phyloP scores from a whole-genome alignment of 106 monocot genomes.

The Apostasia ramifera region DNA sequence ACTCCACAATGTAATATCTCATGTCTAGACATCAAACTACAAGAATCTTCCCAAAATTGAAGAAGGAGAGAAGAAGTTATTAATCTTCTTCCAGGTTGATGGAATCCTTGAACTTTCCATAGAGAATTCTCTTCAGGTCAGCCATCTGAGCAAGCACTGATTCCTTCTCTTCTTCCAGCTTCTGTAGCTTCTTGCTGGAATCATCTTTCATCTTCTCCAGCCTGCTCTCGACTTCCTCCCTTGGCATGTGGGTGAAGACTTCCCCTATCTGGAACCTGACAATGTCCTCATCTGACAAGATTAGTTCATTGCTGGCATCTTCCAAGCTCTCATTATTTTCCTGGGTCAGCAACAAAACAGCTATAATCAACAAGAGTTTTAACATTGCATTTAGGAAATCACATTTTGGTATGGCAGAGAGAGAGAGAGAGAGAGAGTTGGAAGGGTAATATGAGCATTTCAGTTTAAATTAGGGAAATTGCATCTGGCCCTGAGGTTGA shows the following conservation, averaged over 20 bases:
- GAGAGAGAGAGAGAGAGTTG: too few relatives aligned
- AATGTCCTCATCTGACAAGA: conserved; percentile 62
- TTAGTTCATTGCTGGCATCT: conserved; percentile 68
- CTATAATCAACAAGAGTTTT: too few relatives aligned
- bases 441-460: too few relatives aligned
- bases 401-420: too few relatives aligned
- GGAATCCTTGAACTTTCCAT: conserved; percentile 76
- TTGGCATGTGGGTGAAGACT: conserved; percentile 51
- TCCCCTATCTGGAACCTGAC: conserved; percentile 73
- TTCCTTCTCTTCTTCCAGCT: conserved; percentile 62
- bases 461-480: too few relatives aligned
- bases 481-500: too few relatives aligned
- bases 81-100: conserved; percentile 80
- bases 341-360: conserved; percentile 14
- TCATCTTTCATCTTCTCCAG: conserved; percentile 65
- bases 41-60: too few relatives aligned
- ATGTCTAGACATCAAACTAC: too few relatives aligned
- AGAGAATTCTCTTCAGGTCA: conserved; percentile 64
- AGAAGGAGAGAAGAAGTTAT: background rate
- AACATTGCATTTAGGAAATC: too few relatives aligned
- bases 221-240: conserved; percentile 50
- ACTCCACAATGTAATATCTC: too few relatives aligned
- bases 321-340: conserved; percentile 67
- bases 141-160: conserved; percentile 58
- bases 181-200: conserved; percentile 36